Evolutionary conservation across 306 rosid species (phyloP), one percentile per base, ranked within the genome.

Genomic region (Fagus sylvatica): DNA sequence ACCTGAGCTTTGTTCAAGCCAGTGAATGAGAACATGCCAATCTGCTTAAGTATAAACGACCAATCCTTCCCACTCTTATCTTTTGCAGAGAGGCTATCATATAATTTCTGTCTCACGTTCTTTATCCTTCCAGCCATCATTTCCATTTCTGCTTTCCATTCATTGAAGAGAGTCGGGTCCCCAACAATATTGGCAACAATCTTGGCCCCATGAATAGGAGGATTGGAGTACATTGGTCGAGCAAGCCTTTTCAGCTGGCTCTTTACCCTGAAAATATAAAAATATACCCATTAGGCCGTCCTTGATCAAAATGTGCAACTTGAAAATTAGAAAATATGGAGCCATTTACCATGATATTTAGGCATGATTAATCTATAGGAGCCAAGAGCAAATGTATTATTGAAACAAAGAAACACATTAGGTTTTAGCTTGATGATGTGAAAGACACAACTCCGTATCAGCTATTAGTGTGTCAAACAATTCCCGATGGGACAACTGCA

Each of bases 91-190:
- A 93, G 89, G 72, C 84, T 87, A 74, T 91, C 93, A 67, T 86
- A 95, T 64, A 95, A 85, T 84, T 79, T 81, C 86, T 95, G 93
- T 56, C 99, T 88, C 56, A 95, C 99, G 69, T 82, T 90, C 87
- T 91, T 95, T 71, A 93, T 95, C 78, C 99, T 93, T 82, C 99
- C 99, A 6, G 99, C 99, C 99, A 95, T 95, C 96, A 93, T 85
- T 87, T 93, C 97, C 99, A 95, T 93, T 84, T 95, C 99, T 51
- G 89, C 93, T 88, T 84, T 93, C 99, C 99, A 95, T 82, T 93
- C 99, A 37, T 79, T 59, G 42, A 95, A 95, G 67, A 95, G 99
- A 33, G 55, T 13, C 33, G 94, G 96, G 77, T 87, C 87, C 62
- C 99, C 99, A 76, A 95, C 99, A 76, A 95, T 79, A 79, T 95